Percentiles rank a stretch among this genome's conserved stretches.
phyloP scores from a whole-genome alignment of 2,329 filamentous ascomycete genomes.

The Xylaria sp. region DNA sequence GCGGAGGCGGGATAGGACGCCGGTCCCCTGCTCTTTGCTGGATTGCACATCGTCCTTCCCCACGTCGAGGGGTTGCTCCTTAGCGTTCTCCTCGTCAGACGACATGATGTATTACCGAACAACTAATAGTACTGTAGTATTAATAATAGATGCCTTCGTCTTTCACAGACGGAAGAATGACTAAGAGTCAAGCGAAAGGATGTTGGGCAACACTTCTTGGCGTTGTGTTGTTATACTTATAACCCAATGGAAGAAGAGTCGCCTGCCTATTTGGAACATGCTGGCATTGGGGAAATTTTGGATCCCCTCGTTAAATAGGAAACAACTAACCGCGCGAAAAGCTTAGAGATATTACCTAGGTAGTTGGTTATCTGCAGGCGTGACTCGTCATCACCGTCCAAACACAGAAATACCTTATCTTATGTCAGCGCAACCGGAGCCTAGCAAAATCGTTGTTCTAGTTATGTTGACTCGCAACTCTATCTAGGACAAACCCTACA shows the following conservation, averaged over 20 bases:
- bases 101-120: constrained; percentile 14
- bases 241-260: background rate
- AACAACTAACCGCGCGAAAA: background rate
- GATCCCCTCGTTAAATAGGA: background rate
- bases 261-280: background rate
- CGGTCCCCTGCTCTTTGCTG: background rate
- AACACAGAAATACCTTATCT: constrained; percentile 8
- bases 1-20: constrained; percentile 33
- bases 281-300: background rate
- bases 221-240: background rate
- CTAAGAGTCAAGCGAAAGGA: background rate
- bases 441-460: background rate
- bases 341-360: background rate
- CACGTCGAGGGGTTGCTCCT: constrained; percentile 7
- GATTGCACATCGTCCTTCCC: constrained; percentile 15
- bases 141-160: background rate
- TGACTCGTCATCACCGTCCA: constrained; percentile 4
- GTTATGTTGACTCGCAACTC: background rate
- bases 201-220: background rate
- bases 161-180: background rate
- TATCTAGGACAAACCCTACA: background rate
- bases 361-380: background rate
- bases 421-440: constrained; percentile 24
- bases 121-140: background rate
- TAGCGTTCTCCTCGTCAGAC: constrained; percentile 26